A percentile compares a stretch with the other conserved stretches of the same genome.
phyloP scores from a whole-genome alignment of 257 asterid species.

The Solanum chmielewskii region DNA sequence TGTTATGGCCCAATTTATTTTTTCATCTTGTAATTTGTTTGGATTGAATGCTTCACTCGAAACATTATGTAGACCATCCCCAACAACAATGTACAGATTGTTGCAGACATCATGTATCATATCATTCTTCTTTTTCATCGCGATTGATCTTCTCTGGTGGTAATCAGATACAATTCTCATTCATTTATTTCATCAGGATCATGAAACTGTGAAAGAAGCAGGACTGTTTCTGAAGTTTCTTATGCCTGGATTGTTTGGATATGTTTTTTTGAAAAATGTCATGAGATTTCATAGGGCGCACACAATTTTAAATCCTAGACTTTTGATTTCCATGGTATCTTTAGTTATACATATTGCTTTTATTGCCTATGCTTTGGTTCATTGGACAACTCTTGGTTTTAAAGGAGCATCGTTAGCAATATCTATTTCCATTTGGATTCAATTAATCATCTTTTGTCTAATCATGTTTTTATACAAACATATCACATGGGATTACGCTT shows the following conservation, averaged over 20 bases:
- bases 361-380: conserved; percentile 33
- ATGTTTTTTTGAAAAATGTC: conserved; percentile 42
- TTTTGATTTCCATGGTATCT: conserved; percentile 18
- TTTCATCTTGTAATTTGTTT: conserved; percentile 1
- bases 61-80: conserved; percentile 71
- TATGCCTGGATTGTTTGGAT: conserved; percentile 61
- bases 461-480: conserved; percentile 25
- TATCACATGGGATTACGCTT: conserved; percentile 21
- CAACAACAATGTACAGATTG: not conserved
- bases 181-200: conserved; percentile 41
- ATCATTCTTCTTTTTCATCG: conserved; percentile 17
- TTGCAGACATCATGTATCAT: conserved; percentile 64
- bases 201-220: conserved; percentile 30
- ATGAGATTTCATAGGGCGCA: conserved; percentile 72
- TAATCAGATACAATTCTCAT: conserved; percentile 28
- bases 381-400: conserved; percentile 28
- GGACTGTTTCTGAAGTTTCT: conserved; percentile 47
- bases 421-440: conserved; percentile 55
- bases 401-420: conserved; percentile 50
- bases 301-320: too few species aligned
- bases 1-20: not conserved
- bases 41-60: conserved; percentile 75
- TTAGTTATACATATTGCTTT: conserved; percentile 33
- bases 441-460: conserved; percentile 23
- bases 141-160: conserved; percentile 52